Evolutionary conservation across 768 basidiomycete species (phyloP), one percentile per base, ranked within the genome.

Genomic region (Leccinellum rugosiceps): DNA sequence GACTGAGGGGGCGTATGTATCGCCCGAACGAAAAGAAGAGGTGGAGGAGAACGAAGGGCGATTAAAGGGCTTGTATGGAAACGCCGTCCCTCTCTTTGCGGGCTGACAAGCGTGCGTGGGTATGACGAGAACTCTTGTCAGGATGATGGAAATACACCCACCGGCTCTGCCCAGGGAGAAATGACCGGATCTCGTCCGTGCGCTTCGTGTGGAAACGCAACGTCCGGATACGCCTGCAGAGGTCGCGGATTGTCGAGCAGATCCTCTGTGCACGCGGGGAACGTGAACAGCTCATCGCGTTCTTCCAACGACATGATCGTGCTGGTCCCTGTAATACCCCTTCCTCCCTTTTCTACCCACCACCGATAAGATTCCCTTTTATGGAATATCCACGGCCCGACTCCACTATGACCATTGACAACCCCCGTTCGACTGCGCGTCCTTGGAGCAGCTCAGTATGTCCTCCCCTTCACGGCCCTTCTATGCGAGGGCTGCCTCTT

Each of bases 41-140:
- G 55, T 61, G 65, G 71, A 66, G 52, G 74, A 74, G 68, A 74
- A 31, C 68, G 73, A 23, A 66, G 72, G 57, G 63, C 59, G 56
- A 66, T 44, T 28, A 25, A 72, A 19, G 66, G 65, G 64, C 64
- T 73, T 75, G 52, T 68, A 66, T 3, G 68, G 58, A 56, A 71
- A 65, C 4, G 64, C 60, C 25, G 65, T 63, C 3, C 65, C 32
- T 3, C 73, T 66, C 45, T 58, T 62, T 34, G 53, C 17, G 49
- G 57, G 58, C 62, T 58, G 66, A 30, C 4, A 35, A 41, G n/a
- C 3, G 26, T 13, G 38, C 58, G 57, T 68, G 61, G 59, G 53
- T 53, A 55, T 11, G 54, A 45, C 35, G 35, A n/a, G 17, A 38
- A 3, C 6, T 15, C 15, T 10, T 23, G 23, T 21, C 13, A 17